Evolutionary conservation across 1,139 yeast genomes (phyloP).

Genomic region (Kodamaea plutei): DNA sequence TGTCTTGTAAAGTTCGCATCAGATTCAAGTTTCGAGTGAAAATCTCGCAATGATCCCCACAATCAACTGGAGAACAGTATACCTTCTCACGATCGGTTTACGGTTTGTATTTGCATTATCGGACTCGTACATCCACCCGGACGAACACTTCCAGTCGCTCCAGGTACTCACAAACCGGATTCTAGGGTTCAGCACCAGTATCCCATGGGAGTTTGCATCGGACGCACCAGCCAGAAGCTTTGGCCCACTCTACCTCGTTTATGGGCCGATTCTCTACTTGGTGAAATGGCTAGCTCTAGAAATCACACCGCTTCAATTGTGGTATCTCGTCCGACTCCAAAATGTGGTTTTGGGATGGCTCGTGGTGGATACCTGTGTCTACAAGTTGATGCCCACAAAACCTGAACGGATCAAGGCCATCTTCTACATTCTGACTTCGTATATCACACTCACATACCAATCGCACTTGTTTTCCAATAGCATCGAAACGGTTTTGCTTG

Average conservation of each 20-base stretch:
- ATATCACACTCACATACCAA: slow-evolving; percentile 75
- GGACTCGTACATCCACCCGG: slow-evolving; percentile 92
- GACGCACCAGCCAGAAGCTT: slow-evolving; percentile 66
- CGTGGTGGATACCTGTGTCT: slow-evolving; percentile 49
- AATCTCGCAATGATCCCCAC: slow-evolving; percentile 7
- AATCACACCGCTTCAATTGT: slow-evolving; percentile 42
- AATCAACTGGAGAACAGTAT: slow-evolving; percentile 41
- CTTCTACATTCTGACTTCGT: slow-evolving; percentile 70
- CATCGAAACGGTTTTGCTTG: slow-evolving; percentile 67
- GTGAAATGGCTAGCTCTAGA: slow-evolving; percentile 20
- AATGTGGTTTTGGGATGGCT: slow-evolving; percentile 58
- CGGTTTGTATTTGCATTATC: slow-evolving; percentile 60
- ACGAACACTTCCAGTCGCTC: slow-evolving; percentile 90
- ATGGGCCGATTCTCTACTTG: slow-evolving; percentile 60
- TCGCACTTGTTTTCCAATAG: slow-evolving; percentile 87
- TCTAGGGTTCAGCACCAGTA: slow-evolving; percentile 47
- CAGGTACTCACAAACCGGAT: slow-evolving; percentile 59
- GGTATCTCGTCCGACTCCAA: slow-evolving; percentile 57
- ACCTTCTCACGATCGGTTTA: slow-evolving; percentile 40
- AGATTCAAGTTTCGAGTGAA: no score
- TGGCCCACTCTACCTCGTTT: slow-evolving; percentile 62
- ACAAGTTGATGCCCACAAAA: slow-evolving; percentile 50
- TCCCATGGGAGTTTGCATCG: slow-evolving; percentile 82
- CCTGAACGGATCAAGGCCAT: slow-evolving; percentile 63
- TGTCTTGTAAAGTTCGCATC: no score